These are phyloP conservation scores for Coemansia asiatica DNA, from an alignment of 192 early-diverging fungal species.

Conservation along the genomic window DNA sequence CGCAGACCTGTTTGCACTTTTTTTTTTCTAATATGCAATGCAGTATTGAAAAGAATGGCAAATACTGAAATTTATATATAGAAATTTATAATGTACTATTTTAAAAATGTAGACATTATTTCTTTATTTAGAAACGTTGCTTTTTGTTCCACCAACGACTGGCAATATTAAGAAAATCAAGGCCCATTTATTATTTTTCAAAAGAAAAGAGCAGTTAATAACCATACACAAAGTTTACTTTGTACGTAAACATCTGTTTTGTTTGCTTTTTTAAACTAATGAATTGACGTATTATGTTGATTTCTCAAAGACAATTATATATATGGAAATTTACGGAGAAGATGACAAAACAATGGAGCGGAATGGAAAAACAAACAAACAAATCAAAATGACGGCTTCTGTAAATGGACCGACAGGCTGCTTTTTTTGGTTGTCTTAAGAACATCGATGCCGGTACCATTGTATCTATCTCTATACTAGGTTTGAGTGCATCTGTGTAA, in stretches of 20 bases:
- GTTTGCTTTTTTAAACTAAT: neutral
- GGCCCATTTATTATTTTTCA: too few species aligned
- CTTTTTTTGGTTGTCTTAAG: neutral
- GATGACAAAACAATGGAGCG: neutral
- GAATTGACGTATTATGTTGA: neutral
- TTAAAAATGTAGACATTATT: neutral
- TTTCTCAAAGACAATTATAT: neutral
- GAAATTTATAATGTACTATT: neutral
- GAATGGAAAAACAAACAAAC: neutral
- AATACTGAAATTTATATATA: neutral
- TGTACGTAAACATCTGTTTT: neutral
- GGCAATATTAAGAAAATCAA: neutral
- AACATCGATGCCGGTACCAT: neutral
- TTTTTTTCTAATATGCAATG: neutral
- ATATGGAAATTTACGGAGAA: neutral
- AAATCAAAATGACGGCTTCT: too few species aligned
- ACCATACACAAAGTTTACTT: neutral
- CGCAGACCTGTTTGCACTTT: neutral
- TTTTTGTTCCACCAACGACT: neutral
- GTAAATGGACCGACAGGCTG: too few species aligned
- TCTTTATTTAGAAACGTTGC: neutral
- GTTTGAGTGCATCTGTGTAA: too few species aligned
- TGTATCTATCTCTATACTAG: too few species aligned
- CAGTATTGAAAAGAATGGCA: neutral
- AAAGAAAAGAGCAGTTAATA: too few species aligned